phyloP scores from a whole-genome alignment of 805 yeast genomes.

The Nakazawaea laoshanensis region DNA sequence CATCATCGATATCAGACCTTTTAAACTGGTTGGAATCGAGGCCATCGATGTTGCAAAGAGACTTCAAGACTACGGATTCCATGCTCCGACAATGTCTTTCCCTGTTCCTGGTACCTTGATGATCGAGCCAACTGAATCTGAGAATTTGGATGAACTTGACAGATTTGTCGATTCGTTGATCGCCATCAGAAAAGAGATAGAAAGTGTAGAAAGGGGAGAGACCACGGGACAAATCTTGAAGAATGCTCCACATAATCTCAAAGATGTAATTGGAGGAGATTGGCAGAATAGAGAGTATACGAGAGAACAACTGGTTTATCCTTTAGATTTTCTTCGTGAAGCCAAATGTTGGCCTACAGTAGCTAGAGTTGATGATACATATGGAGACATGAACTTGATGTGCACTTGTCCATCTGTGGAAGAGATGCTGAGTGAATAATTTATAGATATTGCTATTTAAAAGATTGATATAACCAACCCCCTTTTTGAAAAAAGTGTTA shows the following conservation, averaged over 20 bases:
- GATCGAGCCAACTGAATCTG: slow-evolving; percentile 98
- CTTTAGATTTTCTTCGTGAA: slow-evolving; percentile 62
- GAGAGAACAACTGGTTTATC: slow-evolving; percentile 90
- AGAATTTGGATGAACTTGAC: slow-evolving; percentile 79
- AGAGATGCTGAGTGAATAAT: slow-evolving; percentile 40
- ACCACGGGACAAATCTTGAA: slow-evolving; percentile 65
- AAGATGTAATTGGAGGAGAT: slow-evolving; percentile 64
- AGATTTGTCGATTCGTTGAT: slow-evolving; percentile 85
- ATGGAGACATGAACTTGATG: slow-evolving; percentile 85
- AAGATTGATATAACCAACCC: background rate
- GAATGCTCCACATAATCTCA: slow-evolving; percentile 87
- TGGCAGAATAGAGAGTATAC: slow-evolving; percentile 87
- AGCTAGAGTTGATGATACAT: slow-evolving; percentile 87
- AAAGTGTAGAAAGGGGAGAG: slow-evolving; percentile 56
- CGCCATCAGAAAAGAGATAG: slow-evolving; percentile 75
- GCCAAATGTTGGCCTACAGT: slow-evolving; percentile 95
- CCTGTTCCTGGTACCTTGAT: slow-evolving; percentile 96
- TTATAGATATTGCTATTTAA: background rate
- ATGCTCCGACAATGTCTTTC: slow-evolving; percentile 98
- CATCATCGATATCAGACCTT: slow-evolving; percentile 82
- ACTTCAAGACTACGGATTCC: slow-evolving; percentile 96
- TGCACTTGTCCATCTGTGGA: slow-evolving; percentile 92
- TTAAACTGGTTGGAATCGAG: slow-evolving; percentile 74
- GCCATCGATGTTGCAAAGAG: slow-evolving; percentile 97
- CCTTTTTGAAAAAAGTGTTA: background rate